Percentiles rank a stretch among this genome's conserved stretches.
Evolutionary conservation across 441 rosid genomes (phyloP).

Genomic region (Populus hybrid): DNA sequence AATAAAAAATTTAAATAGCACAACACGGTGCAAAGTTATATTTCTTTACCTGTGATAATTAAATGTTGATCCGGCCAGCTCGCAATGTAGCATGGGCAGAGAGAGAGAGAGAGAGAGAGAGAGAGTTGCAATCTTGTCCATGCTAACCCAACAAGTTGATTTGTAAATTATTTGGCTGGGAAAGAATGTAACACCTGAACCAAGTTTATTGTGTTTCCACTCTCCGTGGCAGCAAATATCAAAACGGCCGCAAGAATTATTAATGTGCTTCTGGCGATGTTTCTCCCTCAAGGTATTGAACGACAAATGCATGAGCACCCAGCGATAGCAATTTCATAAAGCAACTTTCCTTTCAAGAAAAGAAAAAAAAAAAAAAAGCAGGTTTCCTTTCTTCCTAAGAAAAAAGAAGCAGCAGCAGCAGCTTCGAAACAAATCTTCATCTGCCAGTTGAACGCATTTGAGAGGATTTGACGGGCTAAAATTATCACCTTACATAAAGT

Average conservation of each 20-base stretch:
- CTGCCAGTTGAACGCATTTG: background rate
- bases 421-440: background rate
- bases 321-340: background rate
- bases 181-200: background rate
- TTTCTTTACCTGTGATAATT: background rate
- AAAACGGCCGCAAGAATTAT: background rate
- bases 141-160: background rate
- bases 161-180: background rate
- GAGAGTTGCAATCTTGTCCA: background rate
- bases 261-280: background rate
- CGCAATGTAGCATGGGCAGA: slow-evolving; percentile 25
- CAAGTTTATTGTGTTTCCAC: background rate
- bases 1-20: too few relatives aligned
- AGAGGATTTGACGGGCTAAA: background rate
- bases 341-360: background rate
- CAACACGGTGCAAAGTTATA: too few relatives aligned
- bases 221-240: background rate
- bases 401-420: too few relatives aligned
- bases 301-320: background rate
- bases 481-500: background rate
- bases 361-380: background rate
- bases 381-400: background rate
- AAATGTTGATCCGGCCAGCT: background rate
- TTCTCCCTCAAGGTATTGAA: background rate
- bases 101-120: too few relatives aligned